phyloP scores from a whole-genome alignment of 2,329 filamentous ascomycete genomes.

The Neodidymelliopsis sp. region DNA sequence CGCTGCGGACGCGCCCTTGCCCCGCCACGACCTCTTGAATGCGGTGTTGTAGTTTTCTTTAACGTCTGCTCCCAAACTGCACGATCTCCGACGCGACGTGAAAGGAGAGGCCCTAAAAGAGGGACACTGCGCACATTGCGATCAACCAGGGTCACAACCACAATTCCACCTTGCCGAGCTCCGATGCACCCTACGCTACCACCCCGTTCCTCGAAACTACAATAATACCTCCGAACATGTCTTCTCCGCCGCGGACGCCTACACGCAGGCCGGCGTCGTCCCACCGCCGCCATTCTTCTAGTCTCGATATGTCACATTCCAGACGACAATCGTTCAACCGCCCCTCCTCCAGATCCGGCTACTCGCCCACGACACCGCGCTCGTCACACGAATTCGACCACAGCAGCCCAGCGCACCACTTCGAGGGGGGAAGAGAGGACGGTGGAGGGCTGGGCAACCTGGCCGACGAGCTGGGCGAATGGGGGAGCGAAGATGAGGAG shows the following conservation, averaged over 20 bases:
- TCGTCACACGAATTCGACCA: conserved; percentile 52
- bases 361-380: conserved; percentile 54
- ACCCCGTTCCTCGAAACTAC: conserved; percentile 10
- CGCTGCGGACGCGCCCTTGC: conserved; percentile 21
- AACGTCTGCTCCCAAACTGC: neutral
- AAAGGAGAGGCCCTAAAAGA: conserved; percentile 13
- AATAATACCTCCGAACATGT: conserved; percentile 34
- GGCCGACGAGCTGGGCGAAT: conserved; percentile 79
- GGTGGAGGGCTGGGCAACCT: conserved; percentile 74
- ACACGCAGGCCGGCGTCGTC: conserved; percentile 45
- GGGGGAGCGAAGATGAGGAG: conserved; percentile 66
- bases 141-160: conserved; percentile 14
- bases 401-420: conserved; percentile 47
- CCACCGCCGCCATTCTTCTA: conserved; percentile 51
- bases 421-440: conserved; percentile 47
- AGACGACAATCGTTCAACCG: conserved; percentile 49
- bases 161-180: conserved; percentile 16
- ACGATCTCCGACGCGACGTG: conserved; percentile 1
- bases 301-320: conserved; percentile 51
- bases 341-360: conserved; percentile 51
- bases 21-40: conserved; percentile 22
- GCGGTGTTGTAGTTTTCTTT: neutral
- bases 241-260: conserved; percentile 54
- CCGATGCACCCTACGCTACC: conserved; percentile 13
- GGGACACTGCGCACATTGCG: conserved; percentile 20